A percentile compares a stretch with the other conserved stretches of the same genome.
Conservation (phyloP, 2,329 filamentous ascomycete genomes). For the Thelonectria olida region DNA sequence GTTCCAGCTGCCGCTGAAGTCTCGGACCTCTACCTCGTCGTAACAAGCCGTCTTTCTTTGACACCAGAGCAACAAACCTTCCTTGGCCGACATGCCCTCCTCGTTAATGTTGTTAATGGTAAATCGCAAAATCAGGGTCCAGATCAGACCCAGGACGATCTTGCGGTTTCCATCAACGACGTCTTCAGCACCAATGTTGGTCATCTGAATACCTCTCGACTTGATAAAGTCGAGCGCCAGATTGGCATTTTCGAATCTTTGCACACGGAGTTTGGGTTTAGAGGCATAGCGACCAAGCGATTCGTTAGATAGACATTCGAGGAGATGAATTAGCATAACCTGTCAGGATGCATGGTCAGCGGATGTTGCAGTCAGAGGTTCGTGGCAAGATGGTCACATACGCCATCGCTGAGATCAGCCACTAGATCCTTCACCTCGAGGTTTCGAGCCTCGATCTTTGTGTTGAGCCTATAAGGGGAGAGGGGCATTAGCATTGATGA, state of each 20-base stretch:
- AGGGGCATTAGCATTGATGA: background rate
- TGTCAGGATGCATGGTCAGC: slow-evolving; percentile 48
- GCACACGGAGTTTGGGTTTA: slow-evolving; percentile 94
- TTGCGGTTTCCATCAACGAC: slow-evolving; percentile 98
- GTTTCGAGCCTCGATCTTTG: slow-evolving; percentile 83
- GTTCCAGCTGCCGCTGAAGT: slow-evolving; percentile 97
- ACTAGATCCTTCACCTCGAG: slow-evolving; percentile 89
- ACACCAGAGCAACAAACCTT: slow-evolving; percentile 95
- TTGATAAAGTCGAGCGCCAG: slow-evolving; percentile 94
- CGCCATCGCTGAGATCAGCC: slow-evolving; percentile 90
- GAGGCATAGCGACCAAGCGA: slow-evolving; percentile 96
- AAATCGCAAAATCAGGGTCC: slow-evolving; percentile 97
- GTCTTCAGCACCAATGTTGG: slow-evolving; percentile 97
- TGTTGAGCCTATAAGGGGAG: slow-evolving; percentile 79
- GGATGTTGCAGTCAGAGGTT: slow-evolving; percentile 7
- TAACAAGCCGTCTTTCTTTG: slow-evolving; percentile 99
- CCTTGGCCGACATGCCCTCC: slow-evolving; percentile 97
- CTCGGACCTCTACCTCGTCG: slow-evolving; percentile 92
- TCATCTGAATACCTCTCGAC: slow-evolving; percentile 91
- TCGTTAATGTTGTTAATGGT: slow-evolving; percentile 99
- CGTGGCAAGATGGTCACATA: slow-evolving; percentile 59
- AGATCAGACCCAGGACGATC: slow-evolving; percentile 96
- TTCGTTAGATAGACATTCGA: slow-evolving; percentile 94
- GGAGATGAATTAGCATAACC: slow-evolving; percentile 95
- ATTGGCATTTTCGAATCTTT: slow-evolving; percentile 98